phyloP scores from a whole-genome alignment of 2,329 filamentous ascomycete species.

The Talaromyces sp. region DNA sequence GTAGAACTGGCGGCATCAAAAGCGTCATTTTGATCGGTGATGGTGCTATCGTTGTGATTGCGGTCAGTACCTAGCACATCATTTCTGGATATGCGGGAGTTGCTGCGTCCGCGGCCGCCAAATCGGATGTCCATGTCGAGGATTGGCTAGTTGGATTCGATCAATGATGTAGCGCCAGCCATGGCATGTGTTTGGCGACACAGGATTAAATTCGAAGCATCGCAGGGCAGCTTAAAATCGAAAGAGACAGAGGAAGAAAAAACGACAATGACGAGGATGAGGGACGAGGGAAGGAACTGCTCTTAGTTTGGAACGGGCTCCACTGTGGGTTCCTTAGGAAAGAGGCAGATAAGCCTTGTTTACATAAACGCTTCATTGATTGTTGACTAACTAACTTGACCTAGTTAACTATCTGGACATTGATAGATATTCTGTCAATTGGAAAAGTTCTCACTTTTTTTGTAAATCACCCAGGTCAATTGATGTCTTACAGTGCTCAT shows the following conservation, averaged over 20 bases:
- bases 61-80: neutral
- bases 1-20: neutral
- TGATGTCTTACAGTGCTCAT: neutral
- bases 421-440: neutral
- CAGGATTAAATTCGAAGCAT: neutral
- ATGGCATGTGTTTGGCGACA: neutral
- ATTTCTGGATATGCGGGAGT: constrained; percentile 9
- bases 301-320: neutral
- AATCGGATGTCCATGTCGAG: constrained; percentile 9
- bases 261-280: neutral
- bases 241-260: neutral
- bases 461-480: neutral
- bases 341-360: constrained; percentile 4
- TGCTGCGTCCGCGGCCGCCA: constrained; percentile 13
- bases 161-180: neutral
- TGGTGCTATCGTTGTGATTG: constrained; percentile 6
- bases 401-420: neutral
- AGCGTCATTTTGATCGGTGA: constrained; percentile 11
- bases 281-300: neutral
- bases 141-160: neutral
- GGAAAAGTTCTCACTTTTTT: neutral
- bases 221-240: neutral
- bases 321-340: constrained; percentile 7
- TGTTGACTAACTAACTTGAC: neutral
- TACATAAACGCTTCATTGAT: neutral